Conservation (phyloP, 352 stramenopile species). For the Chrysophaeum taylorii region DNA sequence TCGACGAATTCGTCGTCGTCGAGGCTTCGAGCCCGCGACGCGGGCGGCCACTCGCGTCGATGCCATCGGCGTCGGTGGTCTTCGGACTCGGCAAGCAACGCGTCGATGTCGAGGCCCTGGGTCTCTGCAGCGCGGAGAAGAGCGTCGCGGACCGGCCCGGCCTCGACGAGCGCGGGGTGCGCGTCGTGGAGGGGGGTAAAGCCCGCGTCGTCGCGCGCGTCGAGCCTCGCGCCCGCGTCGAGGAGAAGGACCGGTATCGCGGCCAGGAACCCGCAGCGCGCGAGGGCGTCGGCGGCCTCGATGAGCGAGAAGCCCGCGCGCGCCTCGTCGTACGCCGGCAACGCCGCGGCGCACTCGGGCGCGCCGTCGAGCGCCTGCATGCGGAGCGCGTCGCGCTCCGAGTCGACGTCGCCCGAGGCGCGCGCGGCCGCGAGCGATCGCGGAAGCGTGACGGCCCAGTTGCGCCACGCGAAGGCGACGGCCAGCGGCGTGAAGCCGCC, state of each 20-base stretch:
- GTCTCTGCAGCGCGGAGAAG: too few relatives aligned
- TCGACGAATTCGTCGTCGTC: too few relatives aligned
- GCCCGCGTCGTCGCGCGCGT: neutral
- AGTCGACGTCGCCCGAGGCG: neutral
- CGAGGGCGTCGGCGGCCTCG: neutral
- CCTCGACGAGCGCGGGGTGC: constrained; percentile 5
- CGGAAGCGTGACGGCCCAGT: constrained; percentile 5
- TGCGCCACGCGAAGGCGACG: neutral
- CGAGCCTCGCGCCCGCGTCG: neutral
- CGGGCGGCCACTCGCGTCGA: too few relatives aligned
- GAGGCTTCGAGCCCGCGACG: too few relatives aligned
- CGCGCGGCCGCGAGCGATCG: neutral
- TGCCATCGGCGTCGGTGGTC: too few relatives aligned
- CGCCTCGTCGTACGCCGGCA: neutral
- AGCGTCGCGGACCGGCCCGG: too few relatives aligned
- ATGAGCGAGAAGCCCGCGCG: neutral
- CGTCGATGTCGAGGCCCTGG: too few relatives aligned
- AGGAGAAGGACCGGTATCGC: neutral
- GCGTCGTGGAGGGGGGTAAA: neutral
- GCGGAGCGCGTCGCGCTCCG: neutral
- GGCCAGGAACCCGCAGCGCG: neutral
- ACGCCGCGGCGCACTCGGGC: neutral
- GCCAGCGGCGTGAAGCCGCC: neutral
- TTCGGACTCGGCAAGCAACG: too few relatives aligned
- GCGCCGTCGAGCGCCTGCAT: constrained; percentile 1